Conservation (phyloP, 495 filamentous ascomycete genomes). For the Penicillium cosmopolitanum region DNA sequence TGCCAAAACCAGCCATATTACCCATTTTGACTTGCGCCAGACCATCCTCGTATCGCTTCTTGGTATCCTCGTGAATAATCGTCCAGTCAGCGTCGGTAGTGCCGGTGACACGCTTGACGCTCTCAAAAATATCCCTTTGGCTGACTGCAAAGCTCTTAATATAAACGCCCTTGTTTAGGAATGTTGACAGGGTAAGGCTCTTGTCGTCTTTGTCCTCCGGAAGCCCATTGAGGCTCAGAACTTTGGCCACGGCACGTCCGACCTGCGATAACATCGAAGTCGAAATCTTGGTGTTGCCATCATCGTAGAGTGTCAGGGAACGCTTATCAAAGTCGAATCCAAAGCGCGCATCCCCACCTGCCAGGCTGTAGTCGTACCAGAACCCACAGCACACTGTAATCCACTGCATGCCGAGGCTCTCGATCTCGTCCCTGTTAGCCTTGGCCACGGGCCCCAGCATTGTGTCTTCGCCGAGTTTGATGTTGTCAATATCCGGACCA, state of each 20-base stretch:
- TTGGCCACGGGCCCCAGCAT: constrained; percentile 21
- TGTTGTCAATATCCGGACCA: constrained; percentile 40
- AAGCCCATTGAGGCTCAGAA: constrained; percentile 49
- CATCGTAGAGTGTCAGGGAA: constrained; percentile 51
- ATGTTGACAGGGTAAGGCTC: constrained; percentile 38
- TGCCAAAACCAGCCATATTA: constrained; percentile 50
- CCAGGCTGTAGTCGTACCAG: constrained; percentile 60
- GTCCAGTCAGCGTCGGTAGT: constrained; percentile 59
- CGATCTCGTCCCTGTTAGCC: constrained; percentile 38
- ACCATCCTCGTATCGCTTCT: constrained; percentile 51
- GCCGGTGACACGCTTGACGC: constrained; percentile 57
- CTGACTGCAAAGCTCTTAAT: constrained; percentile 51
- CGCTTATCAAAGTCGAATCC: constrained; percentile 54
- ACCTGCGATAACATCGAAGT: constrained; percentile 50
- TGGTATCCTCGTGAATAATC: constrained; percentile 44
- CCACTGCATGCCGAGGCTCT: constrained; percentile 51
- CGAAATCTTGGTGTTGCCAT: constrained; percentile 46
- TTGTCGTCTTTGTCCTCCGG: constrained; percentile 52
- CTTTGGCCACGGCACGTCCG: constrained; percentile 49
- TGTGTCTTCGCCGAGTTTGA: constrained; percentile 21
- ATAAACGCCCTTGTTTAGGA: constrained; percentile 47
- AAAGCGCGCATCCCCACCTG: constrained; percentile 32
- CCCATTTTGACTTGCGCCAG: constrained; percentile 45
- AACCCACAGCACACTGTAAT: constrained; percentile 53
- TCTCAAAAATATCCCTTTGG: constrained; percentile 59